These are phyloP conservation scores for Lycium barbarum DNA, from an alignment of 257 asterid species.

Conservation along the genomic window DNA sequence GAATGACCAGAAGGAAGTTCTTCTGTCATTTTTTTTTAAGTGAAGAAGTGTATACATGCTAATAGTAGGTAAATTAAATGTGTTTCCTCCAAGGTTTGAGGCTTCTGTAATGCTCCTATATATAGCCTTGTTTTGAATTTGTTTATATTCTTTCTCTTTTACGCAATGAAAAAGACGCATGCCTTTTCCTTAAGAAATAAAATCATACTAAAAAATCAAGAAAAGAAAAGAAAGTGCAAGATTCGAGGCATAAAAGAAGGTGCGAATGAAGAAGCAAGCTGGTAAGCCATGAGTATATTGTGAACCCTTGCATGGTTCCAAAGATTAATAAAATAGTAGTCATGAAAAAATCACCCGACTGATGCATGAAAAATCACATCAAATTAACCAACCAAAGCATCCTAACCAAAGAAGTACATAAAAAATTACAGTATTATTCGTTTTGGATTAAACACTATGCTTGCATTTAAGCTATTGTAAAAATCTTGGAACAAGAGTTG, in stretches of 20 bases:
- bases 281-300: conserved; percentile 21
- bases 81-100: neutral
- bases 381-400: neutral
- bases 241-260: conserved; percentile 10
- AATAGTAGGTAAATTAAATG: neutral
- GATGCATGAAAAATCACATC: neutral
- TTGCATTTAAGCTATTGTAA: neutral
- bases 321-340: neutral
- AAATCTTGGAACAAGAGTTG: neutral
- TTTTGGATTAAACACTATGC: neutral
- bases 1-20: too few relatives aligned
- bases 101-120: neutral
- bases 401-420: neutral
- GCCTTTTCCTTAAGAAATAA: neutral
- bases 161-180: neutral
- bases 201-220: neutral
- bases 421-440: too few relatives aligned
- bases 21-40: neutral
- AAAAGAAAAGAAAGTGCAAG: conserved; percentile 2
- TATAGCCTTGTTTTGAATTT: neutral
- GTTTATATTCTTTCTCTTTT: neutral
- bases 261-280: conserved; percentile 9
- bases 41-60: neutral
- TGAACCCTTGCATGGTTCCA: conserved; percentile 18
- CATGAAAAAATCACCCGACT: neutral